Evolutionary conservation across 1,139 yeast genomes (phyloP).

Genomic region (Taiozyma sp.): DNA sequence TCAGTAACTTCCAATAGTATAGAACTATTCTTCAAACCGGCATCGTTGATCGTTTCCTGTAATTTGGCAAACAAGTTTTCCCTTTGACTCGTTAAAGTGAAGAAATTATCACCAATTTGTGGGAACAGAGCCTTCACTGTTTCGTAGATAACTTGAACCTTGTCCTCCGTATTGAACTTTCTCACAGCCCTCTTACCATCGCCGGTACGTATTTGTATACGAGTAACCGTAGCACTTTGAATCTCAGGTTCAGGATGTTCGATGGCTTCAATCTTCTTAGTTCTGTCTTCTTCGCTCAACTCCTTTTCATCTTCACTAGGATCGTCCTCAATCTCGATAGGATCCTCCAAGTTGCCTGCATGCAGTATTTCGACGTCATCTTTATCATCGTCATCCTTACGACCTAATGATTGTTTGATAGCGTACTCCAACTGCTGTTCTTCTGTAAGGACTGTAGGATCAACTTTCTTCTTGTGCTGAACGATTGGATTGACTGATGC

Average conservation of each 20-base stretch:
- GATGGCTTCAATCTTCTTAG: slow-evolving; percentile 34
- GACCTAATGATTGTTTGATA: slow-evolving; percentile 56
- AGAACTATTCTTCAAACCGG: slow-evolving; percentile 80
- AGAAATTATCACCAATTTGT: slow-evolving; percentile 43
- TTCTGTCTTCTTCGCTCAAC: slow-evolving; percentile 24
- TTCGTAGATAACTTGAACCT: slow-evolving; percentile 58
- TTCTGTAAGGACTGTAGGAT: slow-evolving; percentile 65
- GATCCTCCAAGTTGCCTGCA: slow-evolving; percentile 14
- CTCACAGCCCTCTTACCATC: slow-evolving; percentile 83
- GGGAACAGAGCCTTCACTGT: slow-evolving; percentile 45
- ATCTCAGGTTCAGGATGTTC: slow-evolving; percentile 58
- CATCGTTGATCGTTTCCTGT: slow-evolving; percentile 60
- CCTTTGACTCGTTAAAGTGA: slow-evolving; percentile 60
- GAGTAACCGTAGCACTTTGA: slow-evolving; percentile 45
- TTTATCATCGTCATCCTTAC: slow-evolving; percentile 17
- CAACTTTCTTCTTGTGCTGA: slow-evolving; percentile 46
- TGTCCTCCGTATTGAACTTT: slow-evolving; percentile 54
- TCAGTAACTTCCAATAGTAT: slow-evolving; percentile 53
- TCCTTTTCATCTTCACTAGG: slow-evolving; percentile 11
- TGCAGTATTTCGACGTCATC: slow-evolving; percentile 14
- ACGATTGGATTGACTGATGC: slow-evolving; percentile 66
- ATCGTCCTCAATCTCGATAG: slow-evolving; percentile 17
- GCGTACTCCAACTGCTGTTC: slow-evolving; percentile 85
- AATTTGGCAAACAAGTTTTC: slow-evolving; percentile 59
- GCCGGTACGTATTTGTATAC: slow-evolving; percentile 84